Percentiles rank a stretch among this genome's conserved stretches.
Evolutionary conservation across 2,329 filamentous ascomycete genomes (phyloP).

Genomic region (Scedosporium apiospermum): DNA sequence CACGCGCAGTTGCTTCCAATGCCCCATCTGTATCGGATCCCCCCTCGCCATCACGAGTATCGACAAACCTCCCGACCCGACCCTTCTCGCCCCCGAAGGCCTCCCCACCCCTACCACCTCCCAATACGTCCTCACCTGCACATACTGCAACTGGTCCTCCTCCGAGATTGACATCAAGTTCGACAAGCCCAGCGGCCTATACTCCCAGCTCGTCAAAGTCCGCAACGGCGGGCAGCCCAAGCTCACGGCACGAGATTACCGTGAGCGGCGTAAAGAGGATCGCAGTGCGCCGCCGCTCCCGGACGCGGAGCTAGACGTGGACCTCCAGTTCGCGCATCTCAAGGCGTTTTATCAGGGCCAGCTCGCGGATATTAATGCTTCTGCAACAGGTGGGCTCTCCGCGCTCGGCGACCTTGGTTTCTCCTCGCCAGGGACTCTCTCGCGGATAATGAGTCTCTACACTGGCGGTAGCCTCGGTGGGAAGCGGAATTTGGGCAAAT

Average conservation of each 20-base stretch:
- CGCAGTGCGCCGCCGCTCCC: slow-evolving; percentile 16
- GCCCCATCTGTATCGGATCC: slow-evolving; percentile 69
- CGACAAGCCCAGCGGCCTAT: slow-evolving; percentile 79
- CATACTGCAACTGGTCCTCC: slow-evolving; percentile 89
- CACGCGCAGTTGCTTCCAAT: slow-evolving; percentile 91
- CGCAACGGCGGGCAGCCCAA: slow-evolving; percentile 49
- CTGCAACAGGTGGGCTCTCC: slow-evolving; percentile 30
- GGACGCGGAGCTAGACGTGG: slow-evolving; percentile 40
- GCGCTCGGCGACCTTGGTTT: slow-evolving; percentile 45
- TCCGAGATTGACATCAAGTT: slow-evolving; percentile 85
- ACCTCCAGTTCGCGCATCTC: slow-evolving; percentile 65
- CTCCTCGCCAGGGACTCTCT: slow-evolving; percentile 69
- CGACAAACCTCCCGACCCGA: slow-evolving; percentile 42
- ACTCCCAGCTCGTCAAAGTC: slow-evolving; percentile 65
- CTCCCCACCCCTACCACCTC: slow-evolving; percentile 13
- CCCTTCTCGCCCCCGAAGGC: slow-evolving; percentile 32
- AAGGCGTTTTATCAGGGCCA: slow-evolving; percentile 76
- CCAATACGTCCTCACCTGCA: slow-evolving; percentile 69
- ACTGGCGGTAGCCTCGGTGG: slow-evolving; percentile 53
- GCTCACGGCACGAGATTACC: slow-evolving; percentile 40
- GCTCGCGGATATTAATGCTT: slow-evolving; percentile 51
- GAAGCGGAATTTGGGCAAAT: slow-evolving; percentile 58
- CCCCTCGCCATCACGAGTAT: slow-evolving; percentile 67
- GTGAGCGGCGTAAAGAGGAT: slow-evolving; percentile 40
- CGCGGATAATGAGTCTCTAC: slow-evolving; percentile 87